Evolutionary conservation across 768 basidiomycete species (phyloP).

Genomic region (Roridomyces roridus): DNA sequence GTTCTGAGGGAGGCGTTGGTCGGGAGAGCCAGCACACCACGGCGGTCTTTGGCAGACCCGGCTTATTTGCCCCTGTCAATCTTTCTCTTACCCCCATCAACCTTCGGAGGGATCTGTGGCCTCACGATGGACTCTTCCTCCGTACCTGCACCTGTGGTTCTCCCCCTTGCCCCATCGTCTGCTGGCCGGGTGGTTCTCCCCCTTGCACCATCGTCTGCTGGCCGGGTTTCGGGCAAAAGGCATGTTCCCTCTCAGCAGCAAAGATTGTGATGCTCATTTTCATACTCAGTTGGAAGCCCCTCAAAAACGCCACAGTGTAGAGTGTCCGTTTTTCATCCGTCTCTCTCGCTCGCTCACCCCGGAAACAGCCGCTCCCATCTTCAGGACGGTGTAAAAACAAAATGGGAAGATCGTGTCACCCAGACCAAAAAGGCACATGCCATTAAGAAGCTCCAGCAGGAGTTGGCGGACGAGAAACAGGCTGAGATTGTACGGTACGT

Average conservation of each 20-base stretch:
- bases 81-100: too few species aligned
- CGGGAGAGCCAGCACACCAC: not conserved
- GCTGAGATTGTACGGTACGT: slow-evolving; percentile 66
- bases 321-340: slow-evolving; percentile 43
- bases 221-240: slow-evolving; percentile 73
- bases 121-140: slow-evolving; percentile 18
- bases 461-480: slow-evolving; percentile 79
- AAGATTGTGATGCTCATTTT: too few species aligned
- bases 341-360: slow-evolving; percentile 11
- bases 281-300: too few species aligned
- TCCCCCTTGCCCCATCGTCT: slow-evolving; percentile 60
- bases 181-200: slow-evolving; percentile 58
- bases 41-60: not conserved
- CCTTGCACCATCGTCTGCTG: slow-evolving; percentile 65
- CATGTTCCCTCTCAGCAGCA: too few species aligned
- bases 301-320: slow-evolving; percentile 62
- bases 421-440: slow-evolving; percentile 69
- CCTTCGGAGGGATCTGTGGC: too few species aligned
- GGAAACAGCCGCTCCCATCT: slow-evolving; percentile 72
- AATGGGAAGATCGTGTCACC: slow-evolving; percentile 75
- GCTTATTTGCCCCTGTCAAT: too few species aligned
- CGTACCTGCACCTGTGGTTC: too few species aligned
- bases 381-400: slow-evolving; percentile 67
- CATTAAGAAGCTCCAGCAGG: slow-evolving; percentile 74
- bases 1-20: not conserved